Conservation (phyloP, 495 filamentous ascomycete genomes). For the Neurospora sp. region DNA sequence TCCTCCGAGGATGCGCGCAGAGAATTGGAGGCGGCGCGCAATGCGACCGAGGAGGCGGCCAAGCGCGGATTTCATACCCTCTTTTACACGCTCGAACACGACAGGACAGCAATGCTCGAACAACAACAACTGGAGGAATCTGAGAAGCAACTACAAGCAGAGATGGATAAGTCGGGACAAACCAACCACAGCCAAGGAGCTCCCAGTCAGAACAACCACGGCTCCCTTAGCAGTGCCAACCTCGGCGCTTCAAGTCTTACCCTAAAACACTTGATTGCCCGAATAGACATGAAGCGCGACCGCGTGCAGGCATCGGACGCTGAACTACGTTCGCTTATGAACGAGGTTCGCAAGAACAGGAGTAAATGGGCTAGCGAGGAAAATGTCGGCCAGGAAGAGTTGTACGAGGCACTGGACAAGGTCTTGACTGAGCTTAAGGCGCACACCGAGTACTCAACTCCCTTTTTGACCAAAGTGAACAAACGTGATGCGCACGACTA, state of each 20-base stretch:
- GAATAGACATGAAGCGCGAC: constrained; percentile 85
- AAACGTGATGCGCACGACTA: constrained; percentile 97
- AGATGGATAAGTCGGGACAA: constrained; percentile 61
- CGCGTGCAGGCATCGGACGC: constrained; percentile 84
- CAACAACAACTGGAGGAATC: constrained; percentile 95
- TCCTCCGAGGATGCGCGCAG: constrained; percentile 80
- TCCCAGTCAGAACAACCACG: constrained; percentile 51
- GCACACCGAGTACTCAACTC: constrained; percentile 88
- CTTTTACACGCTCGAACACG: constrained; percentile 91
- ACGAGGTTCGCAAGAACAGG: constrained; percentile 91
- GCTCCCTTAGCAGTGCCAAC: constrained; percentile 84
- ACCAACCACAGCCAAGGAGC: constrained; percentile 35
- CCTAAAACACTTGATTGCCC: constrained; percentile 87
- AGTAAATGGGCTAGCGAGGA: constrained; percentile 99
- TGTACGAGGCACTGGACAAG: constrained; percentile 94
- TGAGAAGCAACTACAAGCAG: constrained; percentile 88
- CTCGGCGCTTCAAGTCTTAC: constrained; percentile 95
- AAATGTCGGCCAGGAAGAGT: constrained; percentile 90
- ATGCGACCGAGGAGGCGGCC: constrained; percentile 81
- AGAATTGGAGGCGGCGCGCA: constrained; percentile 88
- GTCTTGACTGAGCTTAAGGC: constrained; percentile 93
- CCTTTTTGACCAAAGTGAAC: constrained; percentile 86
- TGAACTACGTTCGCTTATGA: constrained; percentile 84
- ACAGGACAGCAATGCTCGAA: constrained; percentile 91
- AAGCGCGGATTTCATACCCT: constrained; percentile 81